Conservation (phyloP, 345 rosid species). For the Murraya koenigii region DNA sequence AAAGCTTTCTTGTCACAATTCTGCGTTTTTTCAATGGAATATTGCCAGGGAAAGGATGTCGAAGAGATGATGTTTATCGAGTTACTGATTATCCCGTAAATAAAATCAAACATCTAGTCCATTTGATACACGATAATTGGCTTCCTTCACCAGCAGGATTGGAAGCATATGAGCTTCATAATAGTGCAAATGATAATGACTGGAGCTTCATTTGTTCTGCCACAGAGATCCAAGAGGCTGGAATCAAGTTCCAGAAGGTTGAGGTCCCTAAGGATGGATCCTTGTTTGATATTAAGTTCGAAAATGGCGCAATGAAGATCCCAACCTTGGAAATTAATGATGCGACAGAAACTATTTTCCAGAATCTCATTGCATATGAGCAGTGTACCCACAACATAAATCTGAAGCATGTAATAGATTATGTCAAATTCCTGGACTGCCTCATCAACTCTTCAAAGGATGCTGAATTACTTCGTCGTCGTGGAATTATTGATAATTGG, state of each 20-base stretch:
- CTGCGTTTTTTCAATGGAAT: background rate
- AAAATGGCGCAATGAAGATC: too few species aligned
- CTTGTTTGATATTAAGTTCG: too few species aligned
- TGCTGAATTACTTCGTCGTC: too few species aligned
- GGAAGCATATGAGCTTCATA: background rate
- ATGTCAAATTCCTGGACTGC: constrained; percentile 3
- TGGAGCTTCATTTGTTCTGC: constrained; percentile 1
- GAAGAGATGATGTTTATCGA: background rate
- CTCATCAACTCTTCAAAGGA: constrained; percentile 2
- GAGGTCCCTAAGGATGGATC: background rate
- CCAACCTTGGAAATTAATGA: too few species aligned
- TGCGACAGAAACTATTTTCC: too few species aligned
- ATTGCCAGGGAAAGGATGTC: background rate
- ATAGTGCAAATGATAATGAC: too few species aligned
- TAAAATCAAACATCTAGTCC: background rate
- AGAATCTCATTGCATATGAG: background rate
- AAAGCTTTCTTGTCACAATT: background rate
- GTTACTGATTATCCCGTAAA: too few species aligned
- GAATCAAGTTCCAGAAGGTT: constrained; percentile 6
- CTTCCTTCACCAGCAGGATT: background rate
- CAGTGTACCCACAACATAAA: background rate
- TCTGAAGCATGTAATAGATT: background rate
- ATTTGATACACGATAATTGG: background rate
- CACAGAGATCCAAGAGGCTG: constrained; percentile 17
- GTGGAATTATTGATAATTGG: too few species aligned